Base-by-base conservation (phyloP, 768 basidiomycete species). In the Suillus placidus region DNA sequence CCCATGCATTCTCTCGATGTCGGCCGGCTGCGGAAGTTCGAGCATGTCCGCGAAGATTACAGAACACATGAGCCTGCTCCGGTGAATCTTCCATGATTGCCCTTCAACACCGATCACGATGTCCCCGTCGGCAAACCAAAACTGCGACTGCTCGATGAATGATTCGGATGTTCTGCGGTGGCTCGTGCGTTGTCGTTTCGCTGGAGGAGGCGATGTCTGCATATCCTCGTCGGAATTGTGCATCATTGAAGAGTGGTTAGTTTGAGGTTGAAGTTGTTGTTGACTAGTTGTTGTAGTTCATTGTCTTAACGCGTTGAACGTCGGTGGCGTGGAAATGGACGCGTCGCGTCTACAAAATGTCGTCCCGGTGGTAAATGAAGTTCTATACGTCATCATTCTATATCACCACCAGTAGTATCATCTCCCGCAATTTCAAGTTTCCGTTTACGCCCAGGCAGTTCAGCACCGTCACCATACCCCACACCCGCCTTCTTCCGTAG, bases 401-500 rank as follows among this genome's bases (percentile, higher is more conserved):
- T 79, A 18, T 79, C 80, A 2, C 66, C 78, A 20, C 67, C 80
- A 23, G 63, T 76, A 23, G 63, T 76, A 23, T 74, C 78, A 1
- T 73, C 82, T 43, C 77, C 77, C 20, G 82, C 86, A 68, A 93
- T 70, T 52, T 85, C 80, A 64, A 93, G 73, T 75, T 93, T 95
- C 71, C 88, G 75, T 77, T 93, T 93, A 76, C 79, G 81, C 8
- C 92, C 91, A n/a, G 91, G 92, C 77, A 92, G 76, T 55, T 84
- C 83, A 68, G 80, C 85, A 10, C 90, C 88, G 20, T 80, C 88
- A 2, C 91, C 91, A 70, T 83, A 91, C 14, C 91, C 91, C 66
- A 92, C 87, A 1, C 90, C 91, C 1, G 88, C 90, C 79, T 94
- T 95, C 79, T 86, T 85, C 66, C 95, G 81, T 57, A 97, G 74